These are phyloP conservation scores for Beauveria sp. DNA, from an alignment of 2,329 filamentous ascomycete species.

Conservation along the genomic window DNA sequence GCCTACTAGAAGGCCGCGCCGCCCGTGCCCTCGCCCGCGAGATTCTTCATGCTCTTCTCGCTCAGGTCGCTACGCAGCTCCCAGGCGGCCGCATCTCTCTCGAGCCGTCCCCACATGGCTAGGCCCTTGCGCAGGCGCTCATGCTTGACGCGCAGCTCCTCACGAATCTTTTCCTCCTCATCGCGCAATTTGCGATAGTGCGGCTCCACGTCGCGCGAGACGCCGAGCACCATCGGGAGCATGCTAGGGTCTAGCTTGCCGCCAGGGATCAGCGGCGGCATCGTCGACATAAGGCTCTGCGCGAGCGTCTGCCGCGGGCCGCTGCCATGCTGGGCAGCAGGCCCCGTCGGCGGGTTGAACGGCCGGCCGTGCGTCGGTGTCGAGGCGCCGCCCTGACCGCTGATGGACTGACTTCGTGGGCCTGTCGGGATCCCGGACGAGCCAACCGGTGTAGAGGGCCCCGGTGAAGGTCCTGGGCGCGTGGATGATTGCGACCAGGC, in stretches of 20 bases:
- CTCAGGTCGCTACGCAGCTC: conserved; percentile 49
- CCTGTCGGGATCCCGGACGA: conserved; percentile 40
- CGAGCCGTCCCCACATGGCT: conserved; percentile 45
- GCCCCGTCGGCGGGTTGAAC: conserved; percentile 52
- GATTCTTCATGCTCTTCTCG: conserved; percentile 48
- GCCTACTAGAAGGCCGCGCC: conserved; percentile 43
- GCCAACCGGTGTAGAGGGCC: conserved; percentile 34
- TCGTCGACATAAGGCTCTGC: conserved; percentile 42
- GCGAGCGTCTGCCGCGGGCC: conserved; percentile 38
- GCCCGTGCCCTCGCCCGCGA: conserved; percentile 48
- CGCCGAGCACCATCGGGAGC: conserved; percentile 36
- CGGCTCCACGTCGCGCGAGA: conserved; percentile 46
- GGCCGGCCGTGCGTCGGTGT: conserved; percentile 36
- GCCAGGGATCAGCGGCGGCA: conserved; percentile 45
- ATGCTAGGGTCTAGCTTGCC: conserved; percentile 45
- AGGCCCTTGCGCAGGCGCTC: conserved; percentile 47
- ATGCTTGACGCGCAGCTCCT: conserved; percentile 45
- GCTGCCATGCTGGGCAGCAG: conserved; percentile 31
- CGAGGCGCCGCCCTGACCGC: conserved; percentile 19
- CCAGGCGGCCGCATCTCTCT: conserved; percentile 46
- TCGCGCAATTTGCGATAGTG: conserved; percentile 47
- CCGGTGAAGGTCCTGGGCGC: conserved; percentile 27
- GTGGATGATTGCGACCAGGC: conserved; percentile 32
- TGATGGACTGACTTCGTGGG: conserved; percentile 30
- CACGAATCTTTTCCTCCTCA: conserved; percentile 49